Percentiles rank a stretch among this genome's conserved stretches.
phyloP scores from a whole-genome alignment of 352 stramenopile species.

The Pythium folliculosum region DNA sequence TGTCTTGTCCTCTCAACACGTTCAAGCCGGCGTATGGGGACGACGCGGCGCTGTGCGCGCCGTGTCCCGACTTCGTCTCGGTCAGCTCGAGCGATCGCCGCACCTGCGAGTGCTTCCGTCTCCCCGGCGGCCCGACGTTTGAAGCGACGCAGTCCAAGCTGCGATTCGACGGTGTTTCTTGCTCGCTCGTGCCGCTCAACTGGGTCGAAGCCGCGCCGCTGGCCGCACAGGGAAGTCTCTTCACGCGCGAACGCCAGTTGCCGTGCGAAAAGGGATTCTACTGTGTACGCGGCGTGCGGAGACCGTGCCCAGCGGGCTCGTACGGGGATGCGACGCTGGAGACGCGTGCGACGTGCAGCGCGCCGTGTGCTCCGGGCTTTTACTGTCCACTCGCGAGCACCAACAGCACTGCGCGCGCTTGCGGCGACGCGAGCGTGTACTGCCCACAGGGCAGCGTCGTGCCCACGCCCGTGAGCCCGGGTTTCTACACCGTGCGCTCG shows the following conservation, averaged over 20 bases:
- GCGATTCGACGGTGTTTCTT: slow-evolving; percentile 40
- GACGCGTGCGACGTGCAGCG: slow-evolving; percentile 41
- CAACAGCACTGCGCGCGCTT: slow-evolving; percentile 39
- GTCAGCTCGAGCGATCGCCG: slow-evolving; percentile 49
- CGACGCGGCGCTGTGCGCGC: slow-evolving; percentile 41
- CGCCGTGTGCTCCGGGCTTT: slow-evolving; percentile 47
- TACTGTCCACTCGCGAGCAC: slow-evolving; percentile 66
- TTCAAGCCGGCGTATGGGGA: slow-evolving; percentile 69
- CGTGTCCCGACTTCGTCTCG: slow-evolving; percentile 49
- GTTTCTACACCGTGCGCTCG: slow-evolving; percentile 62
- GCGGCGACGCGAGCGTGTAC: slow-evolving; percentile 43
- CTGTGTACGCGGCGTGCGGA: slow-evolving; percentile 48
- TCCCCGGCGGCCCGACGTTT: slow-evolving; percentile 42
- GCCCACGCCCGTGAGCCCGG: slow-evolving; percentile 50
- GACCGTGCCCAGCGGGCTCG: slow-evolving; percentile 53
- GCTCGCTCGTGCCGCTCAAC: slow-evolving; percentile 29
- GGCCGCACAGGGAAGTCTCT: slow-evolving; percentile 35
- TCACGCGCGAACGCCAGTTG: slow-evolving; percentile 46
- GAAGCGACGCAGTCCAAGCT: slow-evolving; percentile 35
- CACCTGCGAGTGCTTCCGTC: slow-evolving; percentile 65
- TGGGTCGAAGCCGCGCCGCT: slow-evolving; percentile 4
- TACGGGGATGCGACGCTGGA: slow-evolving; percentile 41
- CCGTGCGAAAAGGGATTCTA: slow-evolving; percentile 70
- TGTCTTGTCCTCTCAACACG: slow-evolving; percentile 60
- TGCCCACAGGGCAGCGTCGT: slow-evolving; percentile 65